Evolutionary conservation across 148 eudicot species (phyloP).

Genomic region (Vaccinium myrtillus): DNA sequence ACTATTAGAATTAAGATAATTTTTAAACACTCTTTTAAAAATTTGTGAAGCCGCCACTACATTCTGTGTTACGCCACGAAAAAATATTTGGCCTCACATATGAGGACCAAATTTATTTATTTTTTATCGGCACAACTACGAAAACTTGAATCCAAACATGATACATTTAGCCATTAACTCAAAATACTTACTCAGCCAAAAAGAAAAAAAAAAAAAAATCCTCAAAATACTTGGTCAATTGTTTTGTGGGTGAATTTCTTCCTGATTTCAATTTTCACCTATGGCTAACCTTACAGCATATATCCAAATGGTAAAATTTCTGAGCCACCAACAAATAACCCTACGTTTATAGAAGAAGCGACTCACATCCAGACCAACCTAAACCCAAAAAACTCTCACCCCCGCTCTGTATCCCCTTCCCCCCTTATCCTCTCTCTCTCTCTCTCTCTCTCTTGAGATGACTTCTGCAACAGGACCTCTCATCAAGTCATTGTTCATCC

Average conservation of each 20-base stretch:
- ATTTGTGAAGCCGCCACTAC: too few relatives aligned
- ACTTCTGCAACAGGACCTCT: conserved; percentile 8
- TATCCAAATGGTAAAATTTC: background rate
- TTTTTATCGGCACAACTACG: background rate
- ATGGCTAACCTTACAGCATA: background rate
- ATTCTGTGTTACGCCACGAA: too few relatives aligned
- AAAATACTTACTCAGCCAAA: background rate
- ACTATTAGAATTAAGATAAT: too few relatives aligned
- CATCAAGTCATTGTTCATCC: background rate
- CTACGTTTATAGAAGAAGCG: background rate
- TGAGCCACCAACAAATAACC: background rate
- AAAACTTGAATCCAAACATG: background rate
- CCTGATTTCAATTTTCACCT: background rate
- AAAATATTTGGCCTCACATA: background rate
- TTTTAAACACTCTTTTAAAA: too few relatives aligned
- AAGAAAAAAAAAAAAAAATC: too few relatives aligned
- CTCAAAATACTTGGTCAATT: background rate
- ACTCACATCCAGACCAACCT: background rate
- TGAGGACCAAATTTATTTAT: background rate
- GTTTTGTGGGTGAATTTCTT: background rate
- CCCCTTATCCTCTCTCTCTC: conserved; percentile 11
- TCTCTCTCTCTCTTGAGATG: conserved; percentile 3
- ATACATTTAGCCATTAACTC: background rate
- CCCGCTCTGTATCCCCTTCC: background rate
- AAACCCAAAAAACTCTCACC: background rate